phyloP scores from a whole-genome alignment of 1,284 basidiomycete genomes.

The Gymnopus androsaceus region DNA sequence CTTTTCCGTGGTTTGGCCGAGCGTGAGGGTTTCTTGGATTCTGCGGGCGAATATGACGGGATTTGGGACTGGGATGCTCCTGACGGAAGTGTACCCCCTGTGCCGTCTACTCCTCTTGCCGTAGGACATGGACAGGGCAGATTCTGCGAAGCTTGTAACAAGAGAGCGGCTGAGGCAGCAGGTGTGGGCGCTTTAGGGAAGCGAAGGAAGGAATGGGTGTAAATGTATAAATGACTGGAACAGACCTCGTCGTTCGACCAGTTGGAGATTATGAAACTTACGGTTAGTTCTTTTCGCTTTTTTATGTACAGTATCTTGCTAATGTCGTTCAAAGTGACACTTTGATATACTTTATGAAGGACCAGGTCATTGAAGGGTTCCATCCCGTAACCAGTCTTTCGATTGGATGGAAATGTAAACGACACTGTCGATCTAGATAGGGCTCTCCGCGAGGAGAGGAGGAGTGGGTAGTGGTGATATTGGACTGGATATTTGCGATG shows the following conservation, averaged over 20 bases:
- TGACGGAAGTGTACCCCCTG: neutral
- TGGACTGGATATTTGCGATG: too few relatives aligned
- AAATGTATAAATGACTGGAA: neutral
- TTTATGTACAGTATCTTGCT: neutral
- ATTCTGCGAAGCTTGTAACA: conserved; percentile 35
- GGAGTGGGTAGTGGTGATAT: too few relatives aligned
- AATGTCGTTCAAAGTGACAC: neutral
- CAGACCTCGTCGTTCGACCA: neutral
- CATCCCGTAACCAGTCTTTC: too few relatives aligned
- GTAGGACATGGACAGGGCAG: conserved; percentile 23
- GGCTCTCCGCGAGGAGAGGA: too few relatives aligned
- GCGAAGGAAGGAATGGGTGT: conserved; percentile 8
- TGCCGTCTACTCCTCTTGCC: neutral
- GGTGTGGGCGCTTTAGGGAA: conserved; percentile 6
- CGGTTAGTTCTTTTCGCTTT: neutral
- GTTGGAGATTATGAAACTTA: neutral
- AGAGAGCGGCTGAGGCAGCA: conserved; percentile 17
- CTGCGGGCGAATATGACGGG: conserved; percentile 52
- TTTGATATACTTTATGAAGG: neutral
- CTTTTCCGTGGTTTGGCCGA: conserved; percentile 72
- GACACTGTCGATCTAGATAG: too few relatives aligned
- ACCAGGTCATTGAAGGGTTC: too few relatives aligned
- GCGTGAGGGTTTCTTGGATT: conserved; percentile 36
- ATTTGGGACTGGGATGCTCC: conserved; percentile 51
- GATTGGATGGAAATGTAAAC: too few relatives aligned